Evolutionary conservation across 1,284 basidiomycete genomes (phyloP), one percentile per base, ranked within the genome.

Genomic region (Meripilus lineatus): DNA sequence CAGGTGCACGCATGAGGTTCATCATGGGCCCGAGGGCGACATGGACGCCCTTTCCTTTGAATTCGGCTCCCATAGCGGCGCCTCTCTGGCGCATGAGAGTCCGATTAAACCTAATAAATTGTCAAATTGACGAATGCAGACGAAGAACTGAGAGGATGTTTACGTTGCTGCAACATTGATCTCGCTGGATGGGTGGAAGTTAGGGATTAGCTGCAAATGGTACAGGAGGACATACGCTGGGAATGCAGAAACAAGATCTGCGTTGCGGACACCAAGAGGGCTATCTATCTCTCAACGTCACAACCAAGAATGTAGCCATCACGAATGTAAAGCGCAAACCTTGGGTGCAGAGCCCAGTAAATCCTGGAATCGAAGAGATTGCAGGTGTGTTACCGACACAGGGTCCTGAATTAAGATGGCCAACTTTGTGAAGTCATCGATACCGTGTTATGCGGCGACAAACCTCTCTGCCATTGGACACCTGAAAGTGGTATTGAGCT

Each of bases 161-260:
- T 48, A 72, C 56, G 87, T 86, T 11, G 84, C 70, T 4, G 81
- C 86, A 7, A 72, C 75, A 56, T 87, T 89, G 64, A 89, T 80
- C 14, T 72, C 85, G 15, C 77, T n/a, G n/a, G n/a, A n/a, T n/a
- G n/a, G n/a, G n/a, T n/a, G n/a, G n/a, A 3, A 6, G 14, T 14
- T 17, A 32, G 3, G 7, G 3, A 17, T 34, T 2, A 18, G 38
- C 18, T 13, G 28, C 28, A 30, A 30, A 10, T 30, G 10, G 28
- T 8, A 10, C 8, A n/a, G n/a, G 28, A 30, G 32, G 8, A 13
- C 71, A 55, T 54, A 79, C 76, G 84, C 75, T 5, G 87, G 84
- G 63, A 89, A 89, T 3, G 74, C 80, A 18, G 80, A 81, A 5
- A 77, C 73, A 15, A 66, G 59, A 56, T 84, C 81, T 1, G 77